These are phyloP conservation scores for Globisporangium orthogonon DNA, from an alignment of 352 stramenopile species.

Conservation along the genomic window DNA sequence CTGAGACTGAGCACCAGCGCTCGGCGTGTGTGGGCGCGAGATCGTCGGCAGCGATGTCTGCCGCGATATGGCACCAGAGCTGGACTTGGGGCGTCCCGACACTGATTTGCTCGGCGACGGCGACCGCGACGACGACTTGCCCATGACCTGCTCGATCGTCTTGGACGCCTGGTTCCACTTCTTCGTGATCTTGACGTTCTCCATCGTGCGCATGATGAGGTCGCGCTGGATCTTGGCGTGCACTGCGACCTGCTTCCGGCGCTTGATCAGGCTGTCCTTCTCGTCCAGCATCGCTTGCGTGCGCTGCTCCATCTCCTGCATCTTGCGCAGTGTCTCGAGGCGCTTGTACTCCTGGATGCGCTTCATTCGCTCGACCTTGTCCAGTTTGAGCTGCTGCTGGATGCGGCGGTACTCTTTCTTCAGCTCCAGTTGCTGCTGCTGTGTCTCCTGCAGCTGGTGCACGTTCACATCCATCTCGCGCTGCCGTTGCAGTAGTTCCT, in stretches of 20 bases:
- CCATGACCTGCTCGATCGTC: conserved; percentile 70
- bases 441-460: no score
- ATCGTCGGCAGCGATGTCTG: conserved; percentile 43
- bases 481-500: no score
- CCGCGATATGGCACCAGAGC: conserved; percentile 27
- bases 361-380: conserved; percentile 91
- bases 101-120: conserved; percentile 30
- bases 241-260: no score
- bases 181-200: conserved; percentile 82
- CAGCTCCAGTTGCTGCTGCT: conserved; percentile 65
- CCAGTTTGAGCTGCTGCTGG: conserved; percentile 78
- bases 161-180: conserved; percentile 79
- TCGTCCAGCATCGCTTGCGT: no score
- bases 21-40: conserved; percentile 15
- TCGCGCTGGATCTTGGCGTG: no score
- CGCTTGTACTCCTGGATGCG: conserved; percentile 42
- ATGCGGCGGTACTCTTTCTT: conserved; percentile 82
- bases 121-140: conserved; percentile 27
- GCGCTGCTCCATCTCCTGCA: no score
- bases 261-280: no score
- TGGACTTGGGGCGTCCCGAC: conserved; percentile 43
- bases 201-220: no score
- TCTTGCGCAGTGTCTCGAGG: no score
- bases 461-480: no score
- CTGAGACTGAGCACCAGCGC: conserved; percentile 31